These are phyloP conservation scores for Pestalotiopsis sp. DNA, from an alignment of 2,329 filamentous ascomycete genomes.

Conservation along the genomic window DNA sequence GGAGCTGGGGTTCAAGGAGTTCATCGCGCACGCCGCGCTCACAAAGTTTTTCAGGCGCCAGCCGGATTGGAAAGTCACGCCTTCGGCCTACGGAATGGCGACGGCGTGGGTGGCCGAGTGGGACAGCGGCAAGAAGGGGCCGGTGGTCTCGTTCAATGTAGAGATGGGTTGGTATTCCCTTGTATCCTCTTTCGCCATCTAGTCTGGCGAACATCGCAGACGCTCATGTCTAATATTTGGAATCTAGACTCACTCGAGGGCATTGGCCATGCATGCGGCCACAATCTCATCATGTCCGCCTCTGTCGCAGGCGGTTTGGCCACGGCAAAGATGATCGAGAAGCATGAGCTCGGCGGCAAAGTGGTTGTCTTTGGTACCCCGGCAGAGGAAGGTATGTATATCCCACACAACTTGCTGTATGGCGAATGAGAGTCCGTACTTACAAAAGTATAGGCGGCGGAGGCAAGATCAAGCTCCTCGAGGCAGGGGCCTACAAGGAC, in stretches of 20 bases:
- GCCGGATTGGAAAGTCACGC: slow-evolving; percentile 49
- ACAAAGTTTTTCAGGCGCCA: slow-evolving; percentile 45
- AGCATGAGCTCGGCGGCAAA: slow-evolving; percentile 41
- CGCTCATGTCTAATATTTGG: slow-evolving; percentile 14
- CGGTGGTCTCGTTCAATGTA: slow-evolving; percentile 46
- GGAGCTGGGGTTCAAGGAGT: slow-evolving; percentile 47
- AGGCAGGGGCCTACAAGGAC: slow-evolving; percentile 43
- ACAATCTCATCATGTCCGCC: slow-evolving; percentile 53
- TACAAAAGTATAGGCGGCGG: slow-evolving; percentile 36
- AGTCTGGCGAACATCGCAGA: background rate
- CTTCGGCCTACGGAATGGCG: slow-evolving; percentile 49
- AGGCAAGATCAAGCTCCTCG: slow-evolving; percentile 47
- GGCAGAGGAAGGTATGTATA: slow-evolving; percentile 45
- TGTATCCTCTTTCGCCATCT: slow-evolving; percentile 1
- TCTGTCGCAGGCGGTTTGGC: slow-evolving; percentile 48
- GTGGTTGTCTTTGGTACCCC: slow-evolving; percentile 52
- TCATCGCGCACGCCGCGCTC: slow-evolving; percentile 49
- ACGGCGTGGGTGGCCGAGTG: slow-evolving; percentile 55
- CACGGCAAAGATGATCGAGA: slow-evolving; percentile 42
- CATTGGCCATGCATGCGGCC: slow-evolving; percentile 54
- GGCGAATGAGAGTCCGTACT: background rate
- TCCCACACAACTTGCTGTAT: background rate
- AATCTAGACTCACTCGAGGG: slow-evolving; percentile 46
- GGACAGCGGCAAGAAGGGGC: slow-evolving; percentile 44
- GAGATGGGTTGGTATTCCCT: slow-evolving; percentile 38